phyloP scores from a whole-genome alignment of 371 early-diverging fungal species.

The Syncephalastrum monosporum region DNA sequence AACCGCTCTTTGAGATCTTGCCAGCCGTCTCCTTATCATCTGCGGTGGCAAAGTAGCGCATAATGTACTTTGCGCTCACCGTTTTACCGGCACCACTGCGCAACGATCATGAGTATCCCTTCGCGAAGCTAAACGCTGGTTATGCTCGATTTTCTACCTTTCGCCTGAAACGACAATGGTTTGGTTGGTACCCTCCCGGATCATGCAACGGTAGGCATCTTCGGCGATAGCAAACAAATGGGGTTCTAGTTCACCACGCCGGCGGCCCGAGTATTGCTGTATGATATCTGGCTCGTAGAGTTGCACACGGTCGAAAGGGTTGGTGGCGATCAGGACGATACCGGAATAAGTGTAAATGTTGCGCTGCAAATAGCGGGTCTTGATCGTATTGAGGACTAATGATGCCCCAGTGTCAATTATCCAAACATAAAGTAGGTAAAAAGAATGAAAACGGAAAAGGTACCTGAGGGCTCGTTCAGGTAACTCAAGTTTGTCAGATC shows the following conservation, averaged over 20 bases:
- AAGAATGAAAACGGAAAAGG: slow-evolving; percentile 2
- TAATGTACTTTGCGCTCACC: slow-evolving; percentile 94
- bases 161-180: slow-evolving; percentile 99
- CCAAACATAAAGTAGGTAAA: background rate
- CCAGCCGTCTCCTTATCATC: slow-evolving; percentile 63
- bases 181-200: slow-evolving; percentile 90
- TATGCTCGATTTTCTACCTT: slow-evolving; percentile 43
- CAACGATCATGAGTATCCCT: background rate
- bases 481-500: slow-evolving; percentile 91
- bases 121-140: background rate
- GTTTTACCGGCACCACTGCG: slow-evolving; percentile 94
- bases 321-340: slow-evolving; percentile 96
- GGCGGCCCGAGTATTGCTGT: slow-evolving; percentile 90
- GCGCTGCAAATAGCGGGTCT: slow-evolving; percentile 82
- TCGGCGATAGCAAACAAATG: slow-evolving; percentile 99
- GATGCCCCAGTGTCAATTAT: background rate
- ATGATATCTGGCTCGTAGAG: slow-evolving; percentile 89
- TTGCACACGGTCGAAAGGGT: slow-evolving; percentile 92
- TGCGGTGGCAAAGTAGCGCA: slow-evolving; percentile 96
- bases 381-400: slow-evolving; percentile 85
- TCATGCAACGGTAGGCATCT: slow-evolving; percentile 95
- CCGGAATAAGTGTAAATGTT: slow-evolving; percentile 99
- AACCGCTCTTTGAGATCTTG: slow-evolving; percentile 28
- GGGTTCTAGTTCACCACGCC: slow-evolving; percentile 94
- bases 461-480: slow-evolving; percentile 89